Percentiles rank a stretch among this genome's conserved stretches.
phyloP scores from a whole-genome alignment of 2,329 filamentous ascomycete species.

The Gnomoniopsis smithogilvyi region DNA sequence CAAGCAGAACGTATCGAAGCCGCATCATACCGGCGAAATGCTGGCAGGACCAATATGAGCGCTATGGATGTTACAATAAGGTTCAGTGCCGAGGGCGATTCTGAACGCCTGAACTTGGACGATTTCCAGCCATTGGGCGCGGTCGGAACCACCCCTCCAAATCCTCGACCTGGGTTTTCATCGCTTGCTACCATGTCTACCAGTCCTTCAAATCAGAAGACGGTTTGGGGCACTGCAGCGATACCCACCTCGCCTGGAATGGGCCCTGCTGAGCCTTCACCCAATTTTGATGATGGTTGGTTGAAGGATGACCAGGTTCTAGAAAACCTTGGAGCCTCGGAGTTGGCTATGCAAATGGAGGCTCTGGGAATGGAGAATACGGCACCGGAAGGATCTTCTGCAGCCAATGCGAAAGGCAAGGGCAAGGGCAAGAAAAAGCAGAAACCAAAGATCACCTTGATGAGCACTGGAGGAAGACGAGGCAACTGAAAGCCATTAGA shows the following conservation, averaged over 20 bases:
- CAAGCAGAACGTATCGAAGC: constrained; percentile 80
- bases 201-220: constrained; percentile 71
- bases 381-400: constrained; percentile 18
- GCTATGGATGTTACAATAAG: constrained; percentile 32
- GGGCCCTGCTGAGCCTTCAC: constrained; percentile 34
- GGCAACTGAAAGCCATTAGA: constrained; percentile 30
- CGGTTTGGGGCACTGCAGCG: constrained; percentile 87
- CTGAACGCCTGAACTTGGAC: constrained; percentile 42
- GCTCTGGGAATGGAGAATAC: constrained; percentile 41
- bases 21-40: constrained; percentile 58
- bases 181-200: constrained; percentile 75
- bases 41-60: constrained; percentile 32
- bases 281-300: constrained; percentile 71
- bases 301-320: constrained; percentile 76
- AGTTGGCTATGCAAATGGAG: constrained; percentile 58
- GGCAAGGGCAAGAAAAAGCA: constrained; percentile 61
- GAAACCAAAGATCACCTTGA: constrained; percentile 69
- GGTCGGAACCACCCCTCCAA: constrained; percentile 51
- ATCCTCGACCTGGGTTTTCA: constrained; percentile 59
- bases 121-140: constrained; percentile 65
- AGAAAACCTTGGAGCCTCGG: constrained; percentile 60
- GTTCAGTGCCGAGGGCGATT: constrained; percentile 28
- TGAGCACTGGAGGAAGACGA: constrained; percentile 62
- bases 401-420: constrained; percentile 21
- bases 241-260: constrained; percentile 57